Conservation (phyloP, 148 eudicot genomes). For the Rhododendron henanense region DNA sequence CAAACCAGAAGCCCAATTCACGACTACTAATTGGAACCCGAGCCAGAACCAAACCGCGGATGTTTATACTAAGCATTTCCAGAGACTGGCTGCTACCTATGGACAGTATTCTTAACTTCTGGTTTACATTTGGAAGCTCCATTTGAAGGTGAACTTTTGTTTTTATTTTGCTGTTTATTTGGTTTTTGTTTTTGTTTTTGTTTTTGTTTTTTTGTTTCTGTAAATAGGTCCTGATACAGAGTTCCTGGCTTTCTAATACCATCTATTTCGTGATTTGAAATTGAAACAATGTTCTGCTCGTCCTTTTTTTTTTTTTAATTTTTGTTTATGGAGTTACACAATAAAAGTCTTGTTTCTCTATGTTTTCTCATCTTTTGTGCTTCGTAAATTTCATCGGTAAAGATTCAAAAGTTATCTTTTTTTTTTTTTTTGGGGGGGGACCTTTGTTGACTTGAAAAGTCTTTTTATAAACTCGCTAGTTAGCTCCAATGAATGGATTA, state of each 20-base stretch:
- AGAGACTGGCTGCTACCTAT: slow-evolving; percentile 59
- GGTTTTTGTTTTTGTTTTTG: no score
- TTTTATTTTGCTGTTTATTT: not conserved
- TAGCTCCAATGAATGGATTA: not conserved
- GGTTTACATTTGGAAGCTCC: slow-evolving; percentile 1
- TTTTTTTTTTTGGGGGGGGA: not conserved
- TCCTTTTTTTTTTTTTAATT: not conserved
- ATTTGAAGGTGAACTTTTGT: not conserved
- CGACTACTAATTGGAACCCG: slow-evolving; percentile 38
- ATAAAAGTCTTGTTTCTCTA: slow-evolving; percentile 1
- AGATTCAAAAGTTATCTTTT: not conserved
- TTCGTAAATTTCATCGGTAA: not conserved
- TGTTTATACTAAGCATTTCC: slow-evolving; percentile 54
- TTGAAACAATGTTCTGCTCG: slow-evolving; percentile 5
- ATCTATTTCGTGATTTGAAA: slow-evolving; percentile 17
- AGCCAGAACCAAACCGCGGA: slow-evolving; percentile 35
- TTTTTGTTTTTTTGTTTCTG: slow-evolving; percentile 21
- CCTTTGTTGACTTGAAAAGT: not conserved
- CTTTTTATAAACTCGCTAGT: not conserved
- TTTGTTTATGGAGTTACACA: slow-evolving; percentile 4
- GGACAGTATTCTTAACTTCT: slow-evolving; percentile 65
- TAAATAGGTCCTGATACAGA: slow-evolving; percentile 44
- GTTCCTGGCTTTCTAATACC: not conserved
- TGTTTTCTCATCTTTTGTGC: slow-evolving; percentile 5
- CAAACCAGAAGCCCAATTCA: slow-evolving; percentile 37